phyloP scores from a whole-genome alignment of 768 basidiomycete species.

The Termitomyces sp. region DNA sequence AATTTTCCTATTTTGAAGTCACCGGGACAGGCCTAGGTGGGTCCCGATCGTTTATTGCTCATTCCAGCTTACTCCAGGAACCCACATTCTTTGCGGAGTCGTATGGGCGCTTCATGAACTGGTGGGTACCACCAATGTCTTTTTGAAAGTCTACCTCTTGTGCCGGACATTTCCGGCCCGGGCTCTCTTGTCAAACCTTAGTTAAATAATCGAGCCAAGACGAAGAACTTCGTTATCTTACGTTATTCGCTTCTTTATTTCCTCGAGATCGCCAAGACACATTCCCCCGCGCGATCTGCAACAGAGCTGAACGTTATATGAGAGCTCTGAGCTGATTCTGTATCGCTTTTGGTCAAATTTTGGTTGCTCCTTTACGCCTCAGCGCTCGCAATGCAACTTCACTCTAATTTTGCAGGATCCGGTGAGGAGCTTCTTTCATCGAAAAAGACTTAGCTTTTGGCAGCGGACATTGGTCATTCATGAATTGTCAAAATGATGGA shows the following conservation, averaged over 20 bases:
- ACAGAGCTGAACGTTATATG: not conserved
- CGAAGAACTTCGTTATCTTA: not conserved
- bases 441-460: not conserved
- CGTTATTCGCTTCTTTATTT: not conserved
- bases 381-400: not conserved
- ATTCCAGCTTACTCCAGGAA: not conserved
- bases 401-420: not conserved
- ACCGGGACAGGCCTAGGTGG: not conserved
- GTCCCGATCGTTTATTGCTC: not conserved
- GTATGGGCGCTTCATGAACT: not conserved
- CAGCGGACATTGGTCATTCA: not conserved
- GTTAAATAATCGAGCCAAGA: not conserved
- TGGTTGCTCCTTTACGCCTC: not conserved
- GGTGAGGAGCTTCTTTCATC: not conserved
- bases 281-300: not conserved
- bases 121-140: not conserved
- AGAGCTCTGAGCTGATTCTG: no score
- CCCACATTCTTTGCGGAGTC: not conserved
- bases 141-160: not conserved
- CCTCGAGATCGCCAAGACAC: not conserved
- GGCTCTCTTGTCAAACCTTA: not conserved
- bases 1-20: not conserved
- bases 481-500: not conserved
- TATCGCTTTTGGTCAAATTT: not conserved
- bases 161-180: not conserved